Percentiles rank a stretch among this genome's conserved stretches.
phyloP scores from a whole-genome alignment of 116 monocot genomes.

The Cymodocea nodosa region DNA sequence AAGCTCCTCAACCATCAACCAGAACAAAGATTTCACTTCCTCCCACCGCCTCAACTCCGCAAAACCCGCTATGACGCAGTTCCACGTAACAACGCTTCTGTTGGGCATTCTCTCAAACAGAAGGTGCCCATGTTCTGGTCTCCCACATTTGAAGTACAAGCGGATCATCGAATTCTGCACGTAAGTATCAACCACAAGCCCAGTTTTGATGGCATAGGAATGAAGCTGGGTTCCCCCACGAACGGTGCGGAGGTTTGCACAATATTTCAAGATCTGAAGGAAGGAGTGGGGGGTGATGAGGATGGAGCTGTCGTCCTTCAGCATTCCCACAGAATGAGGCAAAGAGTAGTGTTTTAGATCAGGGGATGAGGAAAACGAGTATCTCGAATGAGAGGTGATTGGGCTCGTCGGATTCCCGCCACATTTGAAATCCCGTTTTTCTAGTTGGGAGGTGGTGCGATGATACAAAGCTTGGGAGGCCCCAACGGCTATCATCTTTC shows the following conservation, averaged over 20 bases:
- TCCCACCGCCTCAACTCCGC: conserved; percentile 19
- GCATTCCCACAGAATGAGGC: too few relatives aligned
- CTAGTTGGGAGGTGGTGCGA: too few relatives aligned
- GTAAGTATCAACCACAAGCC: conserved; percentile 15
- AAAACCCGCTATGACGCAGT: conserved; percentile 28
- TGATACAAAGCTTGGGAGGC: too few relatives aligned
- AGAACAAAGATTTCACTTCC: conserved; percentile 27
- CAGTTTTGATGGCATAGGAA: conserved; percentile 14
- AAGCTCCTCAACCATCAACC: conserved; percentile 22
- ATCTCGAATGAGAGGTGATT: too few relatives aligned
- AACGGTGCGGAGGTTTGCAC: conserved; percentile 6
- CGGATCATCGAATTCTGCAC: conserved; percentile 22
- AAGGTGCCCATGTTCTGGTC: conserved; percentile 3
- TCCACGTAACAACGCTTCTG: conserved; percentile 34
- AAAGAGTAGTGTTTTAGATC: too few relatives aligned
- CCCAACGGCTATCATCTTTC: too few relatives aligned
- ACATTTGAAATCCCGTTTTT: too few relatives aligned
- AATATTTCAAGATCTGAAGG: conserved; percentile 23
- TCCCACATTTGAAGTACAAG: conserved; percentile 25
- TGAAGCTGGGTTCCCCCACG: background rate
- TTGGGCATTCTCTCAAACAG: conserved; percentile 32
- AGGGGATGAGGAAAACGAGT: too few relatives aligned
- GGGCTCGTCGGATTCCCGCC: too few relatives aligned
- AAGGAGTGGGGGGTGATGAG: conserved; percentile 12
- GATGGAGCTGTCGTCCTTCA: conserved; percentile 9